Percentiles rank a stretch among this genome's conserved stretches.
These are phyloP conservation scores for Kokia cookei DNA, from an alignment of 441 rosid genomes.

Conservation along the genomic window DNA sequence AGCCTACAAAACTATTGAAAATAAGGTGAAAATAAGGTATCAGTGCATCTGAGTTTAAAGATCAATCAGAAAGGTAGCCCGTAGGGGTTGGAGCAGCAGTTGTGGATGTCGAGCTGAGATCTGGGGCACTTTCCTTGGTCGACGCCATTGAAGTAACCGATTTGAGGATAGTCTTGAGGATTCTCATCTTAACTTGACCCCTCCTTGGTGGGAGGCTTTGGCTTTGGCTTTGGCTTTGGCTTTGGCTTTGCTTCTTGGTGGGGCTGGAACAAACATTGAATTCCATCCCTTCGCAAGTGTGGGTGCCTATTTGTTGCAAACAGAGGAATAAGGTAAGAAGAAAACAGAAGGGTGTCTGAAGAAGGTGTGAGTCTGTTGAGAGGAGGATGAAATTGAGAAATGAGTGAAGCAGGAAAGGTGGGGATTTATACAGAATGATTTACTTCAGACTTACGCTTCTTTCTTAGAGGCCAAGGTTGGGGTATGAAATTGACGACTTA, in stretches of 20 bases:
- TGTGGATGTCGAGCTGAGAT: conserved; percentile 2
- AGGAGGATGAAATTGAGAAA: not conserved
- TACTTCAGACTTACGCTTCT: not conserved
- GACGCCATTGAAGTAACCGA: not conserved
- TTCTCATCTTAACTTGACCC: conserved; percentile 17
- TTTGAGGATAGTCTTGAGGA: conserved; percentile 10
- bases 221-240: not conserved
- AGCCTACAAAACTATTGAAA: not conserved
- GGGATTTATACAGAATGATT: not conserved
- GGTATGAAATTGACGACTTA: not conserved
- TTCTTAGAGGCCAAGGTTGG: not conserved
- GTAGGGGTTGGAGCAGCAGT: conserved; percentile 8
- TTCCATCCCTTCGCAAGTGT: not conserved
- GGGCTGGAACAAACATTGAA: not conserved
- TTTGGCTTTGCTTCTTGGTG: not conserved
- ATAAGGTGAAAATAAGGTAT: not conserved
- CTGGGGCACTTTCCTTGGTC: not conserved
- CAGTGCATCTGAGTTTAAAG: not conserved
- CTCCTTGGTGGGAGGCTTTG: conserved; percentile 15
- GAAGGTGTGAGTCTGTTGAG: too few species aligned
- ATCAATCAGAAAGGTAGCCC: conserved; percentile 12
- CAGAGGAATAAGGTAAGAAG: not conserved
- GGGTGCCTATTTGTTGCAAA: not conserved
- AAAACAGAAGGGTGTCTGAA: not conserved
- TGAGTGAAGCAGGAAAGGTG: not conserved